Evolutionary conservation across 345 rosid genomes (phyloP), one percentile per base, ranked within the genome.

Genomic region (Raphanus raphanistrum): DNA sequence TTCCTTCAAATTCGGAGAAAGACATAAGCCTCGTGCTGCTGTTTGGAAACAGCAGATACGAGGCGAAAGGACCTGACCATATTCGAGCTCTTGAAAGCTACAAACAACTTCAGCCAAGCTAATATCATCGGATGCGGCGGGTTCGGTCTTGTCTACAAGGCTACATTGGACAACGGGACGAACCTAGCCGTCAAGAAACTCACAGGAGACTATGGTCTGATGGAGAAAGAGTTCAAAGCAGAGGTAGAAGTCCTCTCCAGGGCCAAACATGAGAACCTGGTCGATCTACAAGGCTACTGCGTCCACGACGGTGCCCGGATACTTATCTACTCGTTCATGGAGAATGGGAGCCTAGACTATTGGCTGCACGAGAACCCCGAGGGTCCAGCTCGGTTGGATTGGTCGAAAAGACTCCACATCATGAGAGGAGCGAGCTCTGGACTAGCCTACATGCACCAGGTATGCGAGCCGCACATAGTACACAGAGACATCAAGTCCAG

Each of bases 401-500:
- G 90, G 90, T 81, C 82, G 52, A 84, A 83, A 68, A 79, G 90
- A 76, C 85, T 87, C 16, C 76, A 85, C 52, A 85, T 87, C 70
- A 71, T 82, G 12, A 82, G 85, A 74, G 90, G 88, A 43, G 81
- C 87, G 36, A 77, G 90, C 64, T 72, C 64, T 50, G 90, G 90
- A 66, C 85, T 87, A 36, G 87, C 87, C 27, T 87, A 87, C 82
- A 74, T 87, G 90, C 90, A 87, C 83, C 87, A 82, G 60, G 72
- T 79, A 72, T 87, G 90, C 54, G 88, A 87, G 55, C 90, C 90
- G 65, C 90, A 87, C 74, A 87, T 87, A 66, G 88, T 87, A 65
- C 90, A 87, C 80, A 73, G 88, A 13, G 90, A 87, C 82, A 85
- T 87, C 76, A 87, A 87, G 81, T 87, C 88, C 52, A 87, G 90